Evolutionary conservation across 202 grass and related monocot genomes (phyloP), one percentile per base, ranked within the genome.

Genomic region (Panicum virgatum): DNA sequence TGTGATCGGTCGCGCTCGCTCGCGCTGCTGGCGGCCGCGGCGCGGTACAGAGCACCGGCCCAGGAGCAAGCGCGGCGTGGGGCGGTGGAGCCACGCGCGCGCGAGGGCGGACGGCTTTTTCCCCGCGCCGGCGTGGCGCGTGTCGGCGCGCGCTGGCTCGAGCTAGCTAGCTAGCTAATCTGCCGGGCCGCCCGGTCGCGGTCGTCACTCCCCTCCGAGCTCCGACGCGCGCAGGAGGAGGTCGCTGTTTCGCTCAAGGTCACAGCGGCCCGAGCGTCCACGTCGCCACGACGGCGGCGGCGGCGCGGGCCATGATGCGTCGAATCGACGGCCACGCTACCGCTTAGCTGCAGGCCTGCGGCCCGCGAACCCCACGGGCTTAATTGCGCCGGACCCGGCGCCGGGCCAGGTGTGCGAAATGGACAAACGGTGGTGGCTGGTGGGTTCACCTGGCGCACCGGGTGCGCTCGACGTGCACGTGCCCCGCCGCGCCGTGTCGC

Each of bases 51-150:
- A 30, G 30, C 2, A n/a, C n/a, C n/a, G n/a, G n/a, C n/a, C n/a
- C n/a, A n/a, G n/a, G n/a, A n/a, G n/a, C n/a, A n/a, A n/a, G n/a
- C n/a, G 34, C 29, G 14, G 2, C 1, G 6, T 42, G 27, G 64
- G 51, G 51, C 25, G 0, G 52, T 47, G 66, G 18, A 16, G 50
- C 78, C 64, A 54, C 65, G 79, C 69, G 70, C 69, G 70, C 70
- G 70, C 68, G 25, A 5, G 44, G n/a, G 66, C 18, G 79, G 47
- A 5, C 59, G 27, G 3, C 61, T 66, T 64, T 51, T 82, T 20
- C 46, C 71, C 44, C 81, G 47, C 81, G 45, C 59, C 47, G 60
- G 59, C 58, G 69, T 40, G 58, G 46, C 64, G 4, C 10, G 57
- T 13, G 37, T 45, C 67, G 80, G 80, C 62, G 19, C 13, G 7